These are phyloP conservation scores for Acacia crassicarpa DNA, from an alignment of 306 rosid genomes.

Conservation along the genomic window DNA sequence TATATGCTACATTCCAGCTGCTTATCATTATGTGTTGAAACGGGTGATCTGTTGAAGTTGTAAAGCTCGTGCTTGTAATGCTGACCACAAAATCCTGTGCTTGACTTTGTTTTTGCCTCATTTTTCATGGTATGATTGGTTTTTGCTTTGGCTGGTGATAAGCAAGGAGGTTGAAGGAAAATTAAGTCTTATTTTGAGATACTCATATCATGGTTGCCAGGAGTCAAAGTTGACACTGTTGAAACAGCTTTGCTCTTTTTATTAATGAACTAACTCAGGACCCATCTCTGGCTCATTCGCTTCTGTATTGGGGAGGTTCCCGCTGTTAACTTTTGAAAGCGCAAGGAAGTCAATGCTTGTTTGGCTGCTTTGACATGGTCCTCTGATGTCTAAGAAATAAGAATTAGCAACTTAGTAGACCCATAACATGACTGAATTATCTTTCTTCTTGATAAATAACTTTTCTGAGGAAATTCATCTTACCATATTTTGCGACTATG, in stretches of 20 bases:
- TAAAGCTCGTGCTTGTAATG: neutral
- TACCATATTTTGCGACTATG: neutral
- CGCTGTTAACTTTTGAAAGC: neutral
- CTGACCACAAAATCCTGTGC: neutral
- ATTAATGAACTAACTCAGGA: neutral
- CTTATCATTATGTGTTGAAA: neutral
- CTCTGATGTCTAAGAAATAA: conserved; percentile 5
- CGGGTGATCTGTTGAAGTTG: neutral
- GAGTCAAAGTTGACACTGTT: neutral
- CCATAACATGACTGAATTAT: neutral
- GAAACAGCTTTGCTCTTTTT: neutral
- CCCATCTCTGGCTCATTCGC: neutral
- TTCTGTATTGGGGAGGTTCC: neutral
- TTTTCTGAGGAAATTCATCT: neutral
- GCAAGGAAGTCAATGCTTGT: neutral
- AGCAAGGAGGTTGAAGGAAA: neutral
- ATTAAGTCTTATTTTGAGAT: neutral
- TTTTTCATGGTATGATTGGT: neutral
- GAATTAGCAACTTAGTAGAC: neutral
- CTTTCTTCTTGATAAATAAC: neutral
- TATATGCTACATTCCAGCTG: neutral
- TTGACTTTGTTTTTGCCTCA: neutral
- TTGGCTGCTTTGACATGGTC: neutral
- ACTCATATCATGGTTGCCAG: neutral
- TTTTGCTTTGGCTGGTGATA: neutral